Base-by-base conservation (phyloP, 768 basidiomycete species). In the Galerina marginata region DNA sequence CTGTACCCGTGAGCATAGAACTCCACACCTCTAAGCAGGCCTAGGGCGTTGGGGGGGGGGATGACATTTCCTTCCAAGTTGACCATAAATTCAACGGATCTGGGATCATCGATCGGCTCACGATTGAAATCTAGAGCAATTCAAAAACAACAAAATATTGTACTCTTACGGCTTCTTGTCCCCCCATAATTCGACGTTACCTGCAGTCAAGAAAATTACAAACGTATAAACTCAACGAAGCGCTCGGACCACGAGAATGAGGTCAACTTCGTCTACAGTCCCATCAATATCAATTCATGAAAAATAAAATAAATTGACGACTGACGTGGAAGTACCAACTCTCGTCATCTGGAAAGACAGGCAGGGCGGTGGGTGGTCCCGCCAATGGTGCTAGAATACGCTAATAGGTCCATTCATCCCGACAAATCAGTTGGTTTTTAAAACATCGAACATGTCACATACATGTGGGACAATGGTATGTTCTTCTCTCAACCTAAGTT, bases 391-490 rank as follows among this genome's bases (percentile, higher is more conserved):
- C 70, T 16, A 61, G 46, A 43, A 76, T 45, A 15, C 80, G 78
- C 80, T 81, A 56, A 59, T 9, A 47, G 2, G 20, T 46, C 4
- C 23, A 60, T 36, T 9, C 43, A 44, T 15, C 51, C 14, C 20
- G 23, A 14, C 9, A 5, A 23, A 7, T 6, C 16, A n/a, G 25
- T 26, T 16, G 4, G 5, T 23, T 6, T 20, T 20, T 20, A 20
- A 20, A 20, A 20, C 20, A 20, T 20, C 20, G 20, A 20, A 2
- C 3, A 60, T 47, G 37, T 46, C 3, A 69, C 77, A 53, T 53
- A 82, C 81, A 44, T 78, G 78, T 33, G 80, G 77, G 26, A 80
- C 63, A 29, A 82, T 74, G 6, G 59, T 62, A 59, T 78, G 73
- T 67, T 68, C 47, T 25, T 62, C 16, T 51, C 65, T 67, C 63